These are phyloP conservation scores for Verticillium tricorpus DNA, from an alignment of 2,329 filamentous ascomycete species.

Conservation along the genomic window DNA sequence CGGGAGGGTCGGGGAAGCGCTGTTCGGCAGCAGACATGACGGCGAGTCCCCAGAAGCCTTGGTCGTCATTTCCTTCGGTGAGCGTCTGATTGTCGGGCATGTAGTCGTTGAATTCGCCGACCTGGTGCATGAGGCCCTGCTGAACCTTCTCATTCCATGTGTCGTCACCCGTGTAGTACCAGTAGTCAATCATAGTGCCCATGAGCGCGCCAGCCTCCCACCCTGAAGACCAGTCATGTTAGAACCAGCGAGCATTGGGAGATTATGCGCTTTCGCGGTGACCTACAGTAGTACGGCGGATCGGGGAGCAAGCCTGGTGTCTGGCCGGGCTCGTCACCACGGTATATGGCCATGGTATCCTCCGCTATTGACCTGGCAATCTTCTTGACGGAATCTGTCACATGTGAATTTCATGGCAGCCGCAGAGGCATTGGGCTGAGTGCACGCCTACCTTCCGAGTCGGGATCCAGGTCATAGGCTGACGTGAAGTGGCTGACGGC, in stretches of 20 bases:
- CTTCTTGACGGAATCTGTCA: conserved; percentile 45
- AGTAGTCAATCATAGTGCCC: conserved; percentile 73
- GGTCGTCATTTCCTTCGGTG: conserved; percentile 69
- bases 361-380: conserved; percentile 45
- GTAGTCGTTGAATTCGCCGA: conserved; percentile 67
- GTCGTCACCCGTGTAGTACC: conserved; percentile 73
- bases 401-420: neutral
- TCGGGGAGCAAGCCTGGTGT: conserved; percentile 47
- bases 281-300: conserved; percentile 54
- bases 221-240: conserved; percentile 31
- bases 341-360: conserved; percentile 35
- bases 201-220: conserved; percentile 74
- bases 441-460: conserved; percentile 25
- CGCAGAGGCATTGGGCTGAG: neutral
- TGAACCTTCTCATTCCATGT: conserved; percentile 65
- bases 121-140: conserved; percentile 69
- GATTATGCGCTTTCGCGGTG: neutral
- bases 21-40: conserved; percentile 68
- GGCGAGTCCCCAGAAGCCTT: conserved; percentile 69
- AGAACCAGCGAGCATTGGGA: neutral
- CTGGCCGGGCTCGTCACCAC: conserved; percentile 43
- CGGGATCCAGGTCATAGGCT: conserved; percentile 31
- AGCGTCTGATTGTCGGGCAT: conserved; percentile 71
- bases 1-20: conserved; percentile 57
- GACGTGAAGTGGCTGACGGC: conserved; percentile 17